phyloP scores from a whole-genome alignment of 495 filamentous ascomycete species.

The Penicillium coprophilum region DNA sequence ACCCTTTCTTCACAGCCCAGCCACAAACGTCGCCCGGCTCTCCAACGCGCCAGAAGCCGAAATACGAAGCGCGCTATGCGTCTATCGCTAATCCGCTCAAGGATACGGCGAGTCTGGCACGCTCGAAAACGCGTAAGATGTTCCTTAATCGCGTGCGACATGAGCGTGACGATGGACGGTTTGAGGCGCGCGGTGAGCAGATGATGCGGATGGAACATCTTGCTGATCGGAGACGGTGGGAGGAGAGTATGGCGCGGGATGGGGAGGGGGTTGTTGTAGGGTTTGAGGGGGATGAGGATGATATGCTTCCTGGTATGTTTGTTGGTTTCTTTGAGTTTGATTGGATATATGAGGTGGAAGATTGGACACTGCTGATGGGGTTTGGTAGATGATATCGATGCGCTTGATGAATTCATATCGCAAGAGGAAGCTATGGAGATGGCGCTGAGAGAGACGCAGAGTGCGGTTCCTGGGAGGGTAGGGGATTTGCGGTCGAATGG shows the following conservation, averaged over 20 bases:
- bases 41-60: constrained; percentile 16
- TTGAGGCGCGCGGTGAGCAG: constrained; percentile 74
- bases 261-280: constrained; percentile 29
- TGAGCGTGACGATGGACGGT: constrained; percentile 65
- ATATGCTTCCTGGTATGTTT: constrained; percentile 30
- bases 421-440: constrained; percentile 37
- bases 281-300: constrained; percentile 40
- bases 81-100: constrained; percentile 31
- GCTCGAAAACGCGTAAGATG: constrained; percentile 46
- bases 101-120: constrained; percentile 25
- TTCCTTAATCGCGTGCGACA: constrained; percentile 80
- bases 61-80: constrained; percentile 34
- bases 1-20: constrained; percentile 1
- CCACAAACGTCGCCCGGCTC: constrained; percentile 17
- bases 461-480: background rate
- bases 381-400: constrained; percentile 33
- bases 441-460: constrained; percentile 16
- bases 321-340: background rate
- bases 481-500: constrained; percentile 1
- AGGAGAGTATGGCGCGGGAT: constrained; percentile 43
- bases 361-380: background rate
- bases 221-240: constrained; percentile 52
- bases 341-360: background rate
- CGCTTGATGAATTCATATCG: constrained; percentile 35
- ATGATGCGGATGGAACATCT: constrained; percentile 51